Conservation (phyloP, 108 stramenopile species). For the Bacterosira constricta region DNA sequence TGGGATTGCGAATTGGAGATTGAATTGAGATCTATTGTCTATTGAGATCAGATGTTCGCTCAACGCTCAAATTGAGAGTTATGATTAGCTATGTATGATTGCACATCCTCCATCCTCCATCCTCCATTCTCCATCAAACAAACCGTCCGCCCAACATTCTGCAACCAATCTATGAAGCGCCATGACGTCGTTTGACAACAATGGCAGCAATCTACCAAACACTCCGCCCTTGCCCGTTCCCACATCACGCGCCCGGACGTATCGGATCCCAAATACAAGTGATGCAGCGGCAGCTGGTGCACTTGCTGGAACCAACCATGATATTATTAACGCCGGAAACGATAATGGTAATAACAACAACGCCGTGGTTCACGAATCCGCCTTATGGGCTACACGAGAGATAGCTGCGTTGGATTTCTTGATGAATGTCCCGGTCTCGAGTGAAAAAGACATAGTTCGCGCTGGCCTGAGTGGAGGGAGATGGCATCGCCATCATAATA, state of each 20-base stretch:
- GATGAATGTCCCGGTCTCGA: slow-evolving; percentile 67
- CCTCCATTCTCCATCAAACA: too few species aligned
- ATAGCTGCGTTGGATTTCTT: slow-evolving; percentile 91
- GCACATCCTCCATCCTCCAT: too few species aligned
- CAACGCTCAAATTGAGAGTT: too few species aligned
- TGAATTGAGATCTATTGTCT: too few species aligned
- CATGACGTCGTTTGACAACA: not conserved
- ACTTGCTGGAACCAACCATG: slow-evolving; percentile 1
- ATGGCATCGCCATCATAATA: slow-evolving; percentile 13
- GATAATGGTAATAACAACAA: not conserved
- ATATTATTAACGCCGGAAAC: not conserved
- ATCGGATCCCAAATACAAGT: slow-evolving; percentile 42
- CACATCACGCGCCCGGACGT: slow-evolving; percentile 37
- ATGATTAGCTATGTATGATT: too few species aligned
- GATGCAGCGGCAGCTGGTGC: slow-evolving; percentile 1
- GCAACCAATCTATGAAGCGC: not conserved
- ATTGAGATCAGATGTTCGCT: too few species aligned
- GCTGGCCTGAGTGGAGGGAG: slow-evolving; percentile 49
- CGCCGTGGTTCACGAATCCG: too few species aligned
- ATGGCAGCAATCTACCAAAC: too few species aligned
- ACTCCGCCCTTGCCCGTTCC: not conserved
- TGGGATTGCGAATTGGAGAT: too few species aligned
- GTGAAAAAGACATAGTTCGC: slow-evolving; percentile 68
- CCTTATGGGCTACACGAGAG: slow-evolving; percentile 73
- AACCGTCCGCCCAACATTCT: too few species aligned